Conservation (phyloP, 345 rosid genomes). For the Populus euphratica region DNA sequence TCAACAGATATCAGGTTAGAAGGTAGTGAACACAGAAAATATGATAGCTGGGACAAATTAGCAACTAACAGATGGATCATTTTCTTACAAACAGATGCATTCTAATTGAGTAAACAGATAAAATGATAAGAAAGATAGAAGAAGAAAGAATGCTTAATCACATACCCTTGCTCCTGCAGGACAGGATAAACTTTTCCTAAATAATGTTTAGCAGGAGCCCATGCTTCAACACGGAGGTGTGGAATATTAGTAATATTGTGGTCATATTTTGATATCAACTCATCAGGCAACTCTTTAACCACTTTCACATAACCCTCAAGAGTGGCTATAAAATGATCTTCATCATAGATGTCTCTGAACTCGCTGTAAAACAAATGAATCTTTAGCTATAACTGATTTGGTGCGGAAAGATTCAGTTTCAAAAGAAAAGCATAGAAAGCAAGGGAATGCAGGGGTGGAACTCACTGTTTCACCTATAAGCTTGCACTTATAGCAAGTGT, state of each 20-base stretch:
- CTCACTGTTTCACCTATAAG: background rate
- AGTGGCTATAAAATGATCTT: slow-evolving; percentile 66
- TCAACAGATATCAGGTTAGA: background rate
- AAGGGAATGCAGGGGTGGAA: background rate
- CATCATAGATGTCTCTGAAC: slow-evolving; percentile 79
- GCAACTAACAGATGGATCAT: background rate
- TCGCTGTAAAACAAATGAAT: slow-evolving; percentile 46
- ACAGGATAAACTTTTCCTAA: slow-evolving; percentile 58
- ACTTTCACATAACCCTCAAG: slow-evolving; percentile 68
- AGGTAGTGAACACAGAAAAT: background rate
- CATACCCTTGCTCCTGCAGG: slow-evolving; percentile 70
- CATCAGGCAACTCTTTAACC: slow-evolving; percentile 67
- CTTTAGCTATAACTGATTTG: background rate
- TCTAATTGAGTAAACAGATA: background rate
- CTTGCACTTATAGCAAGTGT: background rate
- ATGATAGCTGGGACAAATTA: background rate
- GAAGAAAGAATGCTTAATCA: slow-evolving; percentile 1
- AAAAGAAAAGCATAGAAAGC: background rate
- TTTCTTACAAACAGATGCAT: background rate
- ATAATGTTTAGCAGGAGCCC: slow-evolving; percentile 75
- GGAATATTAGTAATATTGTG: slow-evolving; percentile 59
- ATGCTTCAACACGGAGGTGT: slow-evolving; percentile 63
- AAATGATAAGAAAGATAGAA: background rate
- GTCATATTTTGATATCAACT: slow-evolving; percentile 53
- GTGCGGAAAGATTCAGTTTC: background rate